Percentiles rank a stretch among this genome's conserved stretches.
Evolutionary conservation across 176 grass and related monocot genomes (phyloP).

Genomic region (Cymbopogon citratus): DNA sequence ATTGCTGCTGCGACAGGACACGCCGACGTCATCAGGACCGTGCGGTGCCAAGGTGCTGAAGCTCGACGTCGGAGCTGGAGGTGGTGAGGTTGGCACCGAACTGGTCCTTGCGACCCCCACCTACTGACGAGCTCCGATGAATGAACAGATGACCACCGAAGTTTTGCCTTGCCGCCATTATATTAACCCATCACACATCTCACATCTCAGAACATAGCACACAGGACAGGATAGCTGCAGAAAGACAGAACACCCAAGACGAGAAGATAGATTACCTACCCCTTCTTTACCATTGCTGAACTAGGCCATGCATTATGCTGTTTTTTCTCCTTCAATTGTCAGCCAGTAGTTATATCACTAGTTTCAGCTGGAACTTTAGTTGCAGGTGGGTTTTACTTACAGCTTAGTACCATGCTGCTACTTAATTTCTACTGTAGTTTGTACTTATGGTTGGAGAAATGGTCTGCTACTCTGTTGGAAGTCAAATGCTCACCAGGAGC

Average conservation of each 20-base stretch:
- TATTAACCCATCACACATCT: background rate
- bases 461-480: background rate
- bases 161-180: conserved; percentile 11
- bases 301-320: background rate
- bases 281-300: background rate
- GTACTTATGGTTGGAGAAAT: background rate
- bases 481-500: background rate
- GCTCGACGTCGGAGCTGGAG: background rate
- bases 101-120: conserved; percentile 45
- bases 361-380: background rate
- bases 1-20: background rate
- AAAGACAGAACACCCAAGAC: background rate
- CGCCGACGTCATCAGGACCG: background rate
- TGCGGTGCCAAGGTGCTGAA: conserved; percentile 5
- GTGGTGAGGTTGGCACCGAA: conserved; percentile 31
- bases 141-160: background rate
- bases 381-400: background rate
- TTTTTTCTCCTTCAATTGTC: background rate
- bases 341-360: background rate
- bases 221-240: conserved; percentile 5
- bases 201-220: conserved; percentile 6
- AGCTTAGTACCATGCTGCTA: background rate
- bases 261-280: background rate
- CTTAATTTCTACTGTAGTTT: background rate
- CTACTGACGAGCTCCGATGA: conserved; percentile 10